Conservation (phyloP, 257 asterid genomes). For the Haberlea rhodopensis region DNA sequence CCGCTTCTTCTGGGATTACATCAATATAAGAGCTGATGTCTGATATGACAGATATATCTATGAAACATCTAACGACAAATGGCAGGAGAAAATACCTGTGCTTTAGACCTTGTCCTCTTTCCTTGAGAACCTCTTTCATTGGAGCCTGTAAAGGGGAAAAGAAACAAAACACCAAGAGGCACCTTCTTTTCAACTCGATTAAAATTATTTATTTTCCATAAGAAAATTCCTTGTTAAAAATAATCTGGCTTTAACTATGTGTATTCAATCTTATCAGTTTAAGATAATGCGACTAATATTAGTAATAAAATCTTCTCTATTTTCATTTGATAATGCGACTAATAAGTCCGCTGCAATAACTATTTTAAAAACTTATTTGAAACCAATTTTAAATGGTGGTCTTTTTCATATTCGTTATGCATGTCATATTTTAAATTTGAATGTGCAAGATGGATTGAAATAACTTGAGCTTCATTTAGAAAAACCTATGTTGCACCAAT, state of each 20-base stretch:
- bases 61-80: conserved; percentile 14
- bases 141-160: conserved; percentile 41
- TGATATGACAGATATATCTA: conserved; percentile 11
- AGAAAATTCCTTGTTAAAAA: neutral
- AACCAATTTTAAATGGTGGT: too few species aligned
- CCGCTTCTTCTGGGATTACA: conserved; percentile 51
- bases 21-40: conserved; percentile 24
- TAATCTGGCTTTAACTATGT: conserved; percentile 6
- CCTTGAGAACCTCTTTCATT: conserved; percentile 70
- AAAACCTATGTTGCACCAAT: too few species aligned
- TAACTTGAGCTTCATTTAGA: too few species aligned
- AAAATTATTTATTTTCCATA: neutral
- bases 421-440: too few species aligned
- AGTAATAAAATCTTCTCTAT: too few species aligned
- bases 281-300: too few species aligned
- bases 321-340: too few species aligned
- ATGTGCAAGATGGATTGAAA: too few species aligned
- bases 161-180: conserved; percentile 4
- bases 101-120: conserved; percentile 57
- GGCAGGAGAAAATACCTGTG: conserved; percentile 51
- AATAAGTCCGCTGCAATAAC: too few species aligned
- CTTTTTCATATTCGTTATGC: too few species aligned
- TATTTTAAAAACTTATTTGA: too few species aligned
- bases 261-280: conserved; percentile 1
- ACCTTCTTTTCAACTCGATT: conserved; percentile 13